phyloP scores from a whole-genome alignment of 2,329 filamentous ascomycete species.

The Aschersonia sp. region DNA sequence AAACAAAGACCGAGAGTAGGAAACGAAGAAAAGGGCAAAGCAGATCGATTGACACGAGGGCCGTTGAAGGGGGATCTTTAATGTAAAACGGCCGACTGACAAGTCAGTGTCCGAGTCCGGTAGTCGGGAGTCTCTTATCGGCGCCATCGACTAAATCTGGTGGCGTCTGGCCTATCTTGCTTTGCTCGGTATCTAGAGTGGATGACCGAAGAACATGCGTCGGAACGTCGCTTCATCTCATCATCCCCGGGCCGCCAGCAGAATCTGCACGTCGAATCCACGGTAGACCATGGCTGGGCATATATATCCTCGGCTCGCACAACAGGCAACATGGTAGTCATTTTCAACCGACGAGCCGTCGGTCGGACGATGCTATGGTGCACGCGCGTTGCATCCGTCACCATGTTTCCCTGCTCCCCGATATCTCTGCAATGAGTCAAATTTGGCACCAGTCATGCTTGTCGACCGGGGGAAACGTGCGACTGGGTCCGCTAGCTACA shows the following conservation, averaged over 20 bases:
- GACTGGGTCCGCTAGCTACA: background rate
- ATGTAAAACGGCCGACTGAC: background rate
- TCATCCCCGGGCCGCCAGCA: too few species aligned
- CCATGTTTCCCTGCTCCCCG: too few species aligned
- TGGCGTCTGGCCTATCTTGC: slow-evolving; percentile 1
- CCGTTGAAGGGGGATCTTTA: background rate
- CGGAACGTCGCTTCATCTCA: background rate
- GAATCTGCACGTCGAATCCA: too few species aligned
- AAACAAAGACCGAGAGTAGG: too few species aligned
- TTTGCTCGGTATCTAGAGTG: background rate
- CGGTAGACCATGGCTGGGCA: too few species aligned
- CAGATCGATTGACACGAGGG: background rate
- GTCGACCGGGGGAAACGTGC: background rate
- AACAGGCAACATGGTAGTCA: too few species aligned
- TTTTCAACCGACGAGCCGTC: too few species aligned
- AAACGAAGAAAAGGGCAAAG: too few species aligned
- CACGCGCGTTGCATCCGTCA: too few species aligned
- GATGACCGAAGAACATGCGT: background rate
- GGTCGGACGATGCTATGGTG: too few species aligned
- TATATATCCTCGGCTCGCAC: too few species aligned
- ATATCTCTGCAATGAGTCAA: too few species aligned
- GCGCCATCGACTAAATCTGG: background rate
- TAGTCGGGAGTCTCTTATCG: slow-evolving; percentile 1
- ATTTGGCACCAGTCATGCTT: background rate
- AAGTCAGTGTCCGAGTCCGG: background rate